Evolutionary conservation across 495 filamentous ascomycete genomes (phyloP), one percentile per base, ranked within the genome.

Genomic region (Neurospora sp.): DNA sequence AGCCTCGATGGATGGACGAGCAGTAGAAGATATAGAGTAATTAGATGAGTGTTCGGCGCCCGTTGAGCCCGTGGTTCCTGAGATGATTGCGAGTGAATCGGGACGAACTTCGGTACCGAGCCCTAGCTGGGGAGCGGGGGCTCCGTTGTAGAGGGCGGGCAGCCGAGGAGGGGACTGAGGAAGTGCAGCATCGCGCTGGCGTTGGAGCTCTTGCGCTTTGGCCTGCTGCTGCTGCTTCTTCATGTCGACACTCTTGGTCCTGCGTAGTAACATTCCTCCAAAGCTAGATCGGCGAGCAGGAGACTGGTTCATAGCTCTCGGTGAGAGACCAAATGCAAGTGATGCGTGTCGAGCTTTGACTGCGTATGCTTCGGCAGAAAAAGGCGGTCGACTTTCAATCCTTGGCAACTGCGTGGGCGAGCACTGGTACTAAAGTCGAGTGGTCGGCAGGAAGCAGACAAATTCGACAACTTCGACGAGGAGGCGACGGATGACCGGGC

Each of bases 181-280:
- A 68, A 93, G 86, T 53, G 91, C 81, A 74, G 90, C 89, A 77
- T 88, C 86, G 72, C 89, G 89, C 83, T 89, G 88, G 74, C 88
- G 88, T 75, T 88, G 87, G 70, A 90, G 84, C 78, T 93, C 91
- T 76, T 91, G 89, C 79, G 91, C 88, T 79, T 83, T 77, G 10
- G 78, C 79, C 42, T 80, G 79, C 78, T 87, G 86, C 73, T 84
- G 83, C 84, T 92, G 94, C 87, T 87, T 91, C 79, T 89, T 90
- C 79, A 93, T 86, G 81, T 89, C 92, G 45, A 89, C 90, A 59
- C 93, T 95, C 83, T 93, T 96, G 77, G 89, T 90, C 75, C 93
- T 92, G 80, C 92, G 90, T 69, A 96, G 87, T 79, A 96, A 92
- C 79, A 86, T 85, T 72, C 87, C 53, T 61, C 53, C 87, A 78